These are phyloP conservation scores for Skeletonema costatum DNA, from an alignment of 108 stramenopile genomes.

Conservation along the genomic window DNA sequence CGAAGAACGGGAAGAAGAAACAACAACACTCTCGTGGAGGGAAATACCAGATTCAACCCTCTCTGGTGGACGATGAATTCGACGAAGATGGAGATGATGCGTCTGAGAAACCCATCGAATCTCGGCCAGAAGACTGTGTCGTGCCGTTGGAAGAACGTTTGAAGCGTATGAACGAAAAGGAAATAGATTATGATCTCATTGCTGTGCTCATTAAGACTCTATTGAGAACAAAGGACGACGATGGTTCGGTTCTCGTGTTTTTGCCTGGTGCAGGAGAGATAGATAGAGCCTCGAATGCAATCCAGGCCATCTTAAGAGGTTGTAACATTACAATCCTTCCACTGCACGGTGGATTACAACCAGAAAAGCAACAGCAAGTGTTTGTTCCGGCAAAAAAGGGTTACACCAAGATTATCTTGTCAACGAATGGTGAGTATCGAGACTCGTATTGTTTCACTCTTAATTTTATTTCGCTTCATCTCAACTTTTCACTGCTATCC, in stretches of 20 bases:
- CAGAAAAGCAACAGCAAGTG: conserved; percentile 86
- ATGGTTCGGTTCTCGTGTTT: conserved; percentile 91
- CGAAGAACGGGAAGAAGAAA: conserved; percentile 65
- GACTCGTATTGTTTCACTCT: conserved; percentile 55
- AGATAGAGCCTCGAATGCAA: conserved; percentile 54
- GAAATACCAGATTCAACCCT: conserved; percentile 69
- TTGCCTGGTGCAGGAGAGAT: conserved; percentile 94
- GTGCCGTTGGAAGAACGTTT: conserved; percentile 69
- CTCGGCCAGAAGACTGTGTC: not conserved
- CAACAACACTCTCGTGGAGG: conserved; percentile 55
- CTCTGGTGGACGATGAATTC: conserved; percentile 54
- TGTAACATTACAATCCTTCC: conserved; percentile 66
- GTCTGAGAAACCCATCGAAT: conserved; percentile 27
- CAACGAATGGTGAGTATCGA: conserved; percentile 74
- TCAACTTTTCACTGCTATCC: not conserved
- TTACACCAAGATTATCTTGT: conserved; percentile 88
- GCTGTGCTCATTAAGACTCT: conserved; percentile 60
- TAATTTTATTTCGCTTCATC: not conserved
- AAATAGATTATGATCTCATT: conserved; percentile 75
- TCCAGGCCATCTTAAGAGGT: conserved; percentile 40
- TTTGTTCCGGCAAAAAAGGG: conserved; percentile 76
- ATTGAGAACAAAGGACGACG: conserved; percentile 51
- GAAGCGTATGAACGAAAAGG: conserved; percentile 67
- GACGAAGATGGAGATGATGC: conserved; percentile 41
- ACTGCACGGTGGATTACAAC: conserved; percentile 91